Evolutionary conservation across 306 rosid species (phyloP).

Genomic region (Rosa rugosa): DNA sequence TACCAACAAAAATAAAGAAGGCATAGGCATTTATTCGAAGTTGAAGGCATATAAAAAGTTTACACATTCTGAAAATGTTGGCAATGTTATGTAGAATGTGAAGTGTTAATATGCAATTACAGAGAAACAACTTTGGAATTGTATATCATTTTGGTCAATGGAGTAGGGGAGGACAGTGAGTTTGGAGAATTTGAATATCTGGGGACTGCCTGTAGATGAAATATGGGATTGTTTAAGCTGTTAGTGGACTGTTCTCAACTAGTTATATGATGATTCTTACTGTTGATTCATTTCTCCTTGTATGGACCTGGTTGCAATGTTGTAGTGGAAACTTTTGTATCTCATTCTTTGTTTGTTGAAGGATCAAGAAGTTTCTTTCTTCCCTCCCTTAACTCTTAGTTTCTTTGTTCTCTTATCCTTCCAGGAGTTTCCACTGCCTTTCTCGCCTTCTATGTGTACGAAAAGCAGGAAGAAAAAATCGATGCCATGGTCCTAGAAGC

Average conservation of each 20-base stretch:
- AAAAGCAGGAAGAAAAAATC: slow-evolving; percentile 75
- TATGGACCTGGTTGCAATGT: not conserved
- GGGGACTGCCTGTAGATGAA: not conserved
- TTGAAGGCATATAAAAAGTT: not conserved
- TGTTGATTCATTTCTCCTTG: not conserved
- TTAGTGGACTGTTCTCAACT: not conserved
- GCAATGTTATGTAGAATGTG: not conserved
- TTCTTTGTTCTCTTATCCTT: slow-evolving; percentile 24
- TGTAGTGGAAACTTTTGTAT: not conserved
- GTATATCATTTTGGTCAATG: not conserved
- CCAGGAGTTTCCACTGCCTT: slow-evolving; percentile 67
- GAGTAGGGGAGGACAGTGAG: not conserved
- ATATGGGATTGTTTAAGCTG: not conserved
- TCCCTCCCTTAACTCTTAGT: not conserved
- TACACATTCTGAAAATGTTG: not conserved
- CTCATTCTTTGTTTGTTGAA: not conserved
- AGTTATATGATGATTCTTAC: not conserved
- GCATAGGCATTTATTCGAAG: not conserved
- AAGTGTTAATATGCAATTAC: not conserved
- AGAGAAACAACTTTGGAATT: not conserved
- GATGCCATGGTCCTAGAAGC: slow-evolving; percentile 49
- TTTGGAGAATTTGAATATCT: not conserved
- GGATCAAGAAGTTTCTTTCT: not conserved
- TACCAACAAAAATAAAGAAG: not conserved
- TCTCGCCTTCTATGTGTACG: slow-evolving; percentile 64